These are phyloP conservation scores for Trichoderma lentiforme DNA, from an alignment of 2,329 filamentous ascomycete genomes.

Conservation along the genomic window DNA sequence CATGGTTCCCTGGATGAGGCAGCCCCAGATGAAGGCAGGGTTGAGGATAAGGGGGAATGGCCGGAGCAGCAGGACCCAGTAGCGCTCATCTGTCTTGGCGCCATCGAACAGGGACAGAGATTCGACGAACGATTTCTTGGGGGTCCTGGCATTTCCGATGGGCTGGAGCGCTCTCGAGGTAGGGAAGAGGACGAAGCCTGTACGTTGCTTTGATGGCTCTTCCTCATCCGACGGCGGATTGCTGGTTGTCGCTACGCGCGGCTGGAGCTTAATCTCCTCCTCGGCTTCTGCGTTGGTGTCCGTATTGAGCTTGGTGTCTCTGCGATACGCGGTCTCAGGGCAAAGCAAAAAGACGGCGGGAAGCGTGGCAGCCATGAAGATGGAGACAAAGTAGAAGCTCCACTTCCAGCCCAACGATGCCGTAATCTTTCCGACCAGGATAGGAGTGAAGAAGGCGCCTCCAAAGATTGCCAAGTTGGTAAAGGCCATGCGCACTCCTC, in stretches of 20 bases:
- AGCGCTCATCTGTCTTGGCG: slow-evolving; percentile 73
- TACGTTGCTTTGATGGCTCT: slow-evolving; percentile 2
- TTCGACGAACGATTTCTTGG: slow-evolving; percentile 56
- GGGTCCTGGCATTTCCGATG: slow-evolving; percentile 35
- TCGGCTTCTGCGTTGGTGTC: slow-evolving; percentile 51
- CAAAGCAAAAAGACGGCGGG: slow-evolving; percentile 73
- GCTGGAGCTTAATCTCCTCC: slow-evolving; percentile 14
- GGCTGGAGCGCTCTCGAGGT: slow-evolving; percentile 33
- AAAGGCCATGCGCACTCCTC: slow-evolving; percentile 84
- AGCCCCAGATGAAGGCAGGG: slow-evolving; percentile 77
- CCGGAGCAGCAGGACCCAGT: slow-evolving; percentile 62
- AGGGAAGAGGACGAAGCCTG: slow-evolving; percentile 33
- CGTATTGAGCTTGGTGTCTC: slow-evolving; percentile 65
- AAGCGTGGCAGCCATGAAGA: slow-evolving; percentile 70
- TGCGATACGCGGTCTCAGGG: slow-evolving; percentile 77
- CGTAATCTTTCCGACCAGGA: slow-evolving; percentile 87
- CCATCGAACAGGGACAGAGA: slow-evolving; percentile 73
- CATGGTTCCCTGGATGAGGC: slow-evolving; percentile 79
- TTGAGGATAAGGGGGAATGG: slow-evolving; percentile 82
- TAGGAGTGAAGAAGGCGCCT: slow-evolving; percentile 67
- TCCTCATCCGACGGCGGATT: neutral
- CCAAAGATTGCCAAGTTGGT: slow-evolving; percentile 57
- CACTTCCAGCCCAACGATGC: slow-evolving; percentile 73
- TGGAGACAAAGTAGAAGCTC: slow-evolving; percentile 85
- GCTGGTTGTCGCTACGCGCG: neutral